Evolutionary conservation across 2,329 filamentous ascomycete species (phyloP), one percentile per base, ranked within the genome.

Genomic region (Botryotinia narcissicola): DNA sequence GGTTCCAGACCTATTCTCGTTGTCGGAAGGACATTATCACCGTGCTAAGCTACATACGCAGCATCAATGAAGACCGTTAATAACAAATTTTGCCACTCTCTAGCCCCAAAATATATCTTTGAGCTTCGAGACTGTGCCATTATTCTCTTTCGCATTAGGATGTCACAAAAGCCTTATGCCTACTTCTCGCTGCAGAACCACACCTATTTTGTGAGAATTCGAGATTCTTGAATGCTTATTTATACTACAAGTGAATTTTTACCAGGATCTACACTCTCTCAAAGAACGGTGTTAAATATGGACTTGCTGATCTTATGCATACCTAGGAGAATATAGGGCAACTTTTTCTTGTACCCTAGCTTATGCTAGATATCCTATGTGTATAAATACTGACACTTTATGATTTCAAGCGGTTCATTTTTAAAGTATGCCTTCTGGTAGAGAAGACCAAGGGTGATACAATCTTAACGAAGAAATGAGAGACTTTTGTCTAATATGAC

Each of bases 181-280:
- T 4, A n/a, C 12, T 1, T 7, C 12, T 6, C 3, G 51, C 51
- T 1, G 14, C 5, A 29, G 51, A 29, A 18, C 14, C n/a, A 29
- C 25, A 54, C 2, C 25, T n/a, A 54, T 16, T 4, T 3, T 16
- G 12, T 9, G 6, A 6, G 0, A 54, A 4, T 8, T 7, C 0
- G 7, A 18, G 16, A 32, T 29, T 29, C 3, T 14, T 18, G 51
- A 8, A 9, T 16, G 10, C 5, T 14, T n/a, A 6, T 51, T 22
- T 1, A 42, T 14, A 6, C 10, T 51, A 4, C 4, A 14, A 3
- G 10, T 6, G 1, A 14, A 51, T 14, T 1, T 0, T 51, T 0
- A 14, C 5, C 9, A 0, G 22, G 12, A 2, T 5, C 20, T 6
- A 51, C 3, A 12, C 9, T n/a, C 1, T n/a, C 10, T 12, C 4